Conservation (phyloP, 2,329 filamentous ascomycete genomes). For the Penicillium sp. region DNA sequence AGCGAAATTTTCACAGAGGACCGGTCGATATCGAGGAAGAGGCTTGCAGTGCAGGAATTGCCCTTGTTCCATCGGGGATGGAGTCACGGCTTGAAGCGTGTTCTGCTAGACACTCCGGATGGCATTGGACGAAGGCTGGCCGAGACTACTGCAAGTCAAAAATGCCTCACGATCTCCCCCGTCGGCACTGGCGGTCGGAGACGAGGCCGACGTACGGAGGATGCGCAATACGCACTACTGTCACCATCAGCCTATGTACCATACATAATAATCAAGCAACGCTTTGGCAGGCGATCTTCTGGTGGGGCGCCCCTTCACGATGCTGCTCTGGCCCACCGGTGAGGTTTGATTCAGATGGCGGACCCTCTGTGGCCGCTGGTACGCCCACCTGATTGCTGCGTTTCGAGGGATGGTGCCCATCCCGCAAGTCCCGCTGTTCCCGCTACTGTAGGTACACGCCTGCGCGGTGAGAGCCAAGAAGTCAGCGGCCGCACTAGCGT, state of each 20-base stretch:
- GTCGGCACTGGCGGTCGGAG: constrained; percentile 13
- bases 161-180: constrained; percentile 35
- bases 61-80: no score
- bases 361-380: constrained; percentile 16
- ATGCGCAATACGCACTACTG: constrained; percentile 1
- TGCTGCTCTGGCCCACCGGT: constrained; percentile 26
- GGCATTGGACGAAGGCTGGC: constrained; percentile 11
- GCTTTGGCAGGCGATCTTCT: constrained; percentile 34
- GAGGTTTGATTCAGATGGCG: constrained; percentile 24
- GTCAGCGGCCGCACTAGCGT: no score
- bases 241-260: not conserved
- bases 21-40: no score
- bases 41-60: no score
- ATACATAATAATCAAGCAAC: constrained; percentile 5
- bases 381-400: constrained; percentile 23
- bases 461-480: constrained; percentile 24
- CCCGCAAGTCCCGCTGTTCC: constrained; percentile 9
- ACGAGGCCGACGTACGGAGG: constrained; percentile 7
- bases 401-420: no score
- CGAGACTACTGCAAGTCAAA: constrained; percentile 18
- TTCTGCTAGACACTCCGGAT: no score
- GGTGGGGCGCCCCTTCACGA: constrained; percentile 24
- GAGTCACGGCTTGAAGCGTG: no score
- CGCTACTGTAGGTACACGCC: constrained; percentile 38
- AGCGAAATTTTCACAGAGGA: no score